Evolutionary conservation across 306 rosid species (phyloP).

Genomic region (Acacia crassicarpa): DNA sequence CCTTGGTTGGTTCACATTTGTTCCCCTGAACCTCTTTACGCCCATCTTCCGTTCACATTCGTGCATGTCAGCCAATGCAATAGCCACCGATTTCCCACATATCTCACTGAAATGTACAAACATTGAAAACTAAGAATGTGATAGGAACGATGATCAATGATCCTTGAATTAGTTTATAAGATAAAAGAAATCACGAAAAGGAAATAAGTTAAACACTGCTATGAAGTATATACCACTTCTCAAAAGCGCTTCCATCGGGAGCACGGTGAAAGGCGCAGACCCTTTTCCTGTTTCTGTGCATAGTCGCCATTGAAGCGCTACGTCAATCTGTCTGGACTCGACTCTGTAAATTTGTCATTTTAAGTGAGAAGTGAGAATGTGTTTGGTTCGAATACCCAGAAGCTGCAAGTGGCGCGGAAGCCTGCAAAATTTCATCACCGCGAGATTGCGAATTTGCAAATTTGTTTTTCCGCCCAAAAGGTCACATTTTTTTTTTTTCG

Average conservation of each 20-base stretch:
- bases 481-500: not conserved
- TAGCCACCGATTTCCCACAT: slow-evolving; percentile 49
- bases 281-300: slow-evolving; percentile 49
- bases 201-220: too few relatives aligned
- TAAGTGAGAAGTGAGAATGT: not conserved
- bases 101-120: slow-evolving; percentile 33
- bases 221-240: slow-evolving; percentile 41
- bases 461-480: not conserved
- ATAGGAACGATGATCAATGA: not conserved
- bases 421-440: not conserved
- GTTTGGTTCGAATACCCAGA: not conserved
- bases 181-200: not conserved
- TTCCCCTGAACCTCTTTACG: slow-evolving; percentile 51
- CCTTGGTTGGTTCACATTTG: not conserved
- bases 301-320: slow-evolving; percentile 34
- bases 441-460: not conserved
- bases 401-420: not conserved
- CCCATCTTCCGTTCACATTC: slow-evolving; percentile 41
- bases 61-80: slow-evolving; percentile 59
- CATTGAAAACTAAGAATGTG: not conserved
- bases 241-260: slow-evolving; percentile 62
- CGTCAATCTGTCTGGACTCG: slow-evolving; percentile 22
- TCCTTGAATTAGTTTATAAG: not conserved
- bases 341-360: slow-evolving; percentile 7
- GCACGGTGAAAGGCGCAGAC: slow-evolving; percentile 47